Evolutionary conservation across 768 basidiomycete genomes (phyloP), one percentile per base, ranked within the genome.

Genomic region (Pulveroboletus sp.): DNA sequence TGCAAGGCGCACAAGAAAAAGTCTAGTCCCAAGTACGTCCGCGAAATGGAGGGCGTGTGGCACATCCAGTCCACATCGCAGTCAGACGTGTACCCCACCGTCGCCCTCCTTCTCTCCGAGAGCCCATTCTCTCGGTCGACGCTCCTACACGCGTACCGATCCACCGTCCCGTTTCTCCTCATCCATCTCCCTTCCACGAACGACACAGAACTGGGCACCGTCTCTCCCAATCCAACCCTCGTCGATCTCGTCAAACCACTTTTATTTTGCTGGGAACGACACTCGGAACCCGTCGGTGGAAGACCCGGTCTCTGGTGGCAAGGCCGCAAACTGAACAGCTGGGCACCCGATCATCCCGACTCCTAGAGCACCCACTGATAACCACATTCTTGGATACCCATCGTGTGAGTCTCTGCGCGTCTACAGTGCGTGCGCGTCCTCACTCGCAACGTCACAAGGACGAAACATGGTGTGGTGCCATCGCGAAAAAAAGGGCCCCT

Each of bases 1-100:
- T 97, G 94, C 72, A 97, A 97, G 73, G 91, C 91, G 0, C 90
- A 94, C 61, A 85, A 82, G 72, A 85, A 82, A 68, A 87, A 86
- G 62, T 66, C 84, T 32, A 78, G 88, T 4, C 91, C 93, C 3
- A 82, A 82, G 21, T 85, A 85, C 57, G 79, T 97, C 0, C 81
- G 94, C 27, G 94, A 97, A 63, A 75, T 94, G 70, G 94, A 97
- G 62, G 94, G 94, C n/a, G 93, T 94, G 12, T 68, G 86, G 45
- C 75, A 81, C 58, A 62, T 72, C 48, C 57, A 20, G n/a, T 7
- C 49, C 8, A 11, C 17, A 23, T 11, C 34, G 2, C 14, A n/a
- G n/a, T n/a, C 50, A 16, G 40, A 47, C 32, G 13, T n/a, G 6
- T 50, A 56, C 44, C 53, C 46, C 27, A 53, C 55, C 34, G 77